Base-by-base conservation (phyloP, 2,329 filamentous ascomycete genomes). In the Aspergillus glaucus region DNA sequence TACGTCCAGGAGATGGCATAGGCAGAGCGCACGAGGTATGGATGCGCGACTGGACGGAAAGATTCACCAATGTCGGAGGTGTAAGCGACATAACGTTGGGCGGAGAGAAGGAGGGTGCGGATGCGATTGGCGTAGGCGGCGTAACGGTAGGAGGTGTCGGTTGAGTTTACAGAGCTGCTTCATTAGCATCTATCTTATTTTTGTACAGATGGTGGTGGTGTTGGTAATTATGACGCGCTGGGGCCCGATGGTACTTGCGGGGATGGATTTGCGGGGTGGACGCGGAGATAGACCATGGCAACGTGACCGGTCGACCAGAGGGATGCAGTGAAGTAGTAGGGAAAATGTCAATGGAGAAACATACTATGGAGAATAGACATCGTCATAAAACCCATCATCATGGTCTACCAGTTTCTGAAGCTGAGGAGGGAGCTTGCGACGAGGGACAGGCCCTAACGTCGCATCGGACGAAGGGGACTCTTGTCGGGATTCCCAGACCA, bases 21-120 rank as follows among this genome's bases (percentile, higher is more conserved):
- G 5, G 93, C 93, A 43, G 81, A 76, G 50, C 85, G 81, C 9
- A 98, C 86, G 3, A 94, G 72, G 61, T 79, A 84, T 0, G 90
- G 92, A 65, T 96, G 91, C 3, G 92, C 91, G 36, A 98, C 80
- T 0, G 93, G 93, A 2, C 93, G 83, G 72, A 98, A 98, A 0
- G 88, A 94, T 70, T 98, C 93, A 66, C 93, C 93, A 55, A 98
- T 92, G 62, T 97, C 92, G 17, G 86, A 91, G 0, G 93, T 97
- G 68, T 98, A 98, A 49, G 93, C 93, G 44, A 98, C 90, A 64
- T 98, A 98, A 62, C 93, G 85, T 63, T 97, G 93, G 3, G 91
- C 91, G 14, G 87, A 89, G 58, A 91, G 76, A 62, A 98, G 82
- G 57, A 97, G 87, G 6, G 91, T 95, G 53, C 88, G 84, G 54